Conservation (phyloP, 2,329 filamentous ascomycete species). For the Penicillium sp. region DNA sequence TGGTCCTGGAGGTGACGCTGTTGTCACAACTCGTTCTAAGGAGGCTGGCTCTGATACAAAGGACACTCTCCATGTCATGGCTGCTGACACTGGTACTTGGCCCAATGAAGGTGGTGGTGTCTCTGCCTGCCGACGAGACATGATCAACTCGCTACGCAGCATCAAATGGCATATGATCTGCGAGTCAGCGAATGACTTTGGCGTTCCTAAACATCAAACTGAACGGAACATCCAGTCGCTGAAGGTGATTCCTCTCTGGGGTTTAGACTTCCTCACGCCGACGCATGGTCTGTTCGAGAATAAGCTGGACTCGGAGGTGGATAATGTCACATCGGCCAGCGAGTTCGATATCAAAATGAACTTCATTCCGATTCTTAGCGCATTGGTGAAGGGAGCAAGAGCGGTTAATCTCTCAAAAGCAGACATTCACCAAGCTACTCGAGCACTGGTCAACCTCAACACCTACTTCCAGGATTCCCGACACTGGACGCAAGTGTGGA, state of each 20-base stretch:
- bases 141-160: constrained; percentile 51
- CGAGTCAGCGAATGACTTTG: constrained; percentile 53
- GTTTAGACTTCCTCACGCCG: constrained; percentile 50
- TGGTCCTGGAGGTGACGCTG: constrained; percentile 50
- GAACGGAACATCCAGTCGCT: constrained; percentile 53
- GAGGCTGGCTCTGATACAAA: constrained; percentile 47
- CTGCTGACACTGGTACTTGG: constrained; percentile 51
- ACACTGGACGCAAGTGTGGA: constrained; percentile 48
- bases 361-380: constrained; percentile 51
- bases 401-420: constrained; percentile 41
- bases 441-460: constrained; percentile 48
- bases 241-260: constrained; percentile 53
- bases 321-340: constrained; percentile 44
- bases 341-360: constrained; percentile 48
- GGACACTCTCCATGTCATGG: constrained; percentile 49
- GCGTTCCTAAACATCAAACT: constrained; percentile 52
- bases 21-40: constrained; percentile 48
- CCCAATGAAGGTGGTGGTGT: constrained; percentile 52
- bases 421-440: constrained; percentile 45
- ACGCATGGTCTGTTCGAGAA: constrained; percentile 53
- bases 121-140: constrained; percentile 52
- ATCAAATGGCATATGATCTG: constrained; percentile 54
- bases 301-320: constrained; percentile 49
- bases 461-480: constrained; percentile 48
- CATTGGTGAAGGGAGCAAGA: constrained; percentile 49